phyloP scores from a whole-genome alignment of 148 eudicot species.

The Cornus controversa region DNA sequence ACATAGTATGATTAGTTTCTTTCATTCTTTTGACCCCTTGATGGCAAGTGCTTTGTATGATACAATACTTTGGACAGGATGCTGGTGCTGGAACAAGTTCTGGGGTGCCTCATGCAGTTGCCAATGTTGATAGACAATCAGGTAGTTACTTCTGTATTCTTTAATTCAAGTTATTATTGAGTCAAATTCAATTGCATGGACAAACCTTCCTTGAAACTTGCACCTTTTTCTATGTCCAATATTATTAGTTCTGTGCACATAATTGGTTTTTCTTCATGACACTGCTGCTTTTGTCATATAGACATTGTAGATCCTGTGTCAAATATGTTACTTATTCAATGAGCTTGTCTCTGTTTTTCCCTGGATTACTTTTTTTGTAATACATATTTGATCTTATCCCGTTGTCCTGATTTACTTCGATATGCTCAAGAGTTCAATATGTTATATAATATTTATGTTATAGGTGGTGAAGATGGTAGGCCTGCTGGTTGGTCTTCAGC shows the following conservation, averaged over 20 bases:
- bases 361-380: background rate
- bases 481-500: constrained; percentile 57
- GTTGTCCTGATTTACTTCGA: background rate
- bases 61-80: constrained; percentile 43
- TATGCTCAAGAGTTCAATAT: constrained; percentile 3
- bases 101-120: constrained; percentile 55
- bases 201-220: background rate
- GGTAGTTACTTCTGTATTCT: constrained; percentile 36
- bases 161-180: background rate
- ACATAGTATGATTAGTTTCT: constrained; percentile 5
- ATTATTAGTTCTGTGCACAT: background rate
- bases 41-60: background rate
- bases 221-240: background rate
- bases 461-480: constrained; percentile 71
- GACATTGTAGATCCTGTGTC: background rate
- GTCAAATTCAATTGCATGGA: background rate
- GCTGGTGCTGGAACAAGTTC: constrained; percentile 78
- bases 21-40: background rate
- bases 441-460: background rate
- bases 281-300: background rate
- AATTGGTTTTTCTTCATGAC: background rate
- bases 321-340: background rate
- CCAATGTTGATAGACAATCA: constrained; percentile 53
- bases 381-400: background rate
- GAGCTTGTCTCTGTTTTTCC: background rate